These are phyloP conservation scores for Kalmusia sp. DNA, from an alignment of 2,329 filamentous ascomycete genomes.

Conservation along the genomic window DNA sequence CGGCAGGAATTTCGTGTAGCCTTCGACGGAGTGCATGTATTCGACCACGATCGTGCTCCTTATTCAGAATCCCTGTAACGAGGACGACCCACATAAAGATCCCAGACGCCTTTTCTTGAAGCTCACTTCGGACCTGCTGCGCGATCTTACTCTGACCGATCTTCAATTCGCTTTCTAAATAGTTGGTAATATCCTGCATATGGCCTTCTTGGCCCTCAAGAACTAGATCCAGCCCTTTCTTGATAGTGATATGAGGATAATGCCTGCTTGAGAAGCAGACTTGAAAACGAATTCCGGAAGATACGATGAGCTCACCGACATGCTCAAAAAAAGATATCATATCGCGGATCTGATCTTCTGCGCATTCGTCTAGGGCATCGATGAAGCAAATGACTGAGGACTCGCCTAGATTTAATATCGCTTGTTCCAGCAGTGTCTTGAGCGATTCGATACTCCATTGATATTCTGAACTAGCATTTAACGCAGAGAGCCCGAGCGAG, in stretches of 20 bases:
- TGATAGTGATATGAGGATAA: slow-evolving; percentile 52
- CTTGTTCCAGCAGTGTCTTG: slow-evolving; percentile 19
- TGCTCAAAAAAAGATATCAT: slow-evolving; percentile 54
- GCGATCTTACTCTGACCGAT: slow-evolving; percentile 16
- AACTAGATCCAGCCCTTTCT: slow-evolving; percentile 31
- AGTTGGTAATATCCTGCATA: slow-evolving; percentile 38
- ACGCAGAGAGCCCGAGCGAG: slow-evolving; percentile 8
- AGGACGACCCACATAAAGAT: slow-evolving; percentile 56
- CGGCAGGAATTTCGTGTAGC: slow-evolving; percentile 10
- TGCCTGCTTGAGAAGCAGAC: slow-evolving; percentile 58
- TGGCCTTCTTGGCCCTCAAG: slow-evolving; percentile 47
- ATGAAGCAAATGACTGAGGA: slow-evolving; percentile 24
- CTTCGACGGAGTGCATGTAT: slow-evolving; percentile 9
- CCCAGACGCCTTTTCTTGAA: slow-evolving; percentile 47
- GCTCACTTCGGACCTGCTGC: slow-evolving; percentile 25
- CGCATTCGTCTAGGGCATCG: slow-evolving; percentile 58
- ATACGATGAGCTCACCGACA: slow-evolving; percentile 34
- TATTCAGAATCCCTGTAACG: slow-evolving; percentile 54
- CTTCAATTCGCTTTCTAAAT: slow-evolving; percentile 18
- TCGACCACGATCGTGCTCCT: slow-evolving; percentile 41
- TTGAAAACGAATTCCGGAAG: slow-evolving; percentile 19
- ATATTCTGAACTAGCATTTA: neutral
- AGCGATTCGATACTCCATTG: slow-evolving; percentile 14
- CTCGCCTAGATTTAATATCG: slow-evolving; percentile 10
- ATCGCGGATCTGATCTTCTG: slow-evolving; percentile 47